Evolutionary conservation across 208 protist genomes (phyloP).

Genomic region (Crithidia bombi): DNA sequence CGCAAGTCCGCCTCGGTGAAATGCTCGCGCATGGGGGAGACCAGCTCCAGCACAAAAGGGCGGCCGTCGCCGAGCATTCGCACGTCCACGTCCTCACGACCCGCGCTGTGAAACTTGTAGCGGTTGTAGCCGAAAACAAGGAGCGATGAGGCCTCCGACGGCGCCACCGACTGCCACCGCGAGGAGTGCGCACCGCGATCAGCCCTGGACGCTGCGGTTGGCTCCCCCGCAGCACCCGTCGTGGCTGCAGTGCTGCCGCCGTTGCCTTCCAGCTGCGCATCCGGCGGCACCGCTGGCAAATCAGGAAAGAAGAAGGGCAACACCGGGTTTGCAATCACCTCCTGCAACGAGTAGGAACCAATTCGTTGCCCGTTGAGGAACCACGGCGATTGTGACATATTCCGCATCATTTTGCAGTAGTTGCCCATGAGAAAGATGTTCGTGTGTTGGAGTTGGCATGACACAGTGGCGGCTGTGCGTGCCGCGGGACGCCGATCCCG

Average conservation of each 20-base stretch:
- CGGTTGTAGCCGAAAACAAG: slow-evolving; percentile 76
- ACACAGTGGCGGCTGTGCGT: slow-evolving; percentile 47
- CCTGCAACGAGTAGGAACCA: slow-evolving; percentile 83
- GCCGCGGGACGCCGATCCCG: slow-evolving; percentile 15
- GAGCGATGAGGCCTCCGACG: slow-evolving; percentile 25
- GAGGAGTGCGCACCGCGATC: slow-evolving; percentile 35
- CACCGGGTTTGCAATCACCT: slow-evolving; percentile 81
- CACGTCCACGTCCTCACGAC: slow-evolving; percentile 95
- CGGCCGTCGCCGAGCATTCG: slow-evolving; percentile 94
- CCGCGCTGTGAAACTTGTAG: slow-evolving; percentile 94
- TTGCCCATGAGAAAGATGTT: slow-evolving; percentile 88
- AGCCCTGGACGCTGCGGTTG: background rate
- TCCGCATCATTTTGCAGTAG: slow-evolving; percentile 86
- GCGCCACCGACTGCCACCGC: slow-evolving; percentile 42
- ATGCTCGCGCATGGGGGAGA: slow-evolving; percentile 64
- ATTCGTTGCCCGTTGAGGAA: slow-evolving; percentile 78
- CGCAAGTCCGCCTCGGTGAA: slow-evolving; percentile 62
- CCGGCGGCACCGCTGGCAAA: slow-evolving; percentile 23
- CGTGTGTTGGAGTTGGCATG: slow-evolving; percentile 54
- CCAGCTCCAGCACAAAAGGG: slow-evolving; percentile 93
- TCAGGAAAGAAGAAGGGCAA: slow-evolving; percentile 86
- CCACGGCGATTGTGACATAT: slow-evolving; percentile 91
- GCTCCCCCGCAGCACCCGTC: background rate
- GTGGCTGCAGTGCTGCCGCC: background rate
- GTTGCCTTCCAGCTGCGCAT: slow-evolving; percentile 25